Base-by-base conservation (phyloP, 805 yeast genomes). In the Candida khao-thaluensis region DNA sequence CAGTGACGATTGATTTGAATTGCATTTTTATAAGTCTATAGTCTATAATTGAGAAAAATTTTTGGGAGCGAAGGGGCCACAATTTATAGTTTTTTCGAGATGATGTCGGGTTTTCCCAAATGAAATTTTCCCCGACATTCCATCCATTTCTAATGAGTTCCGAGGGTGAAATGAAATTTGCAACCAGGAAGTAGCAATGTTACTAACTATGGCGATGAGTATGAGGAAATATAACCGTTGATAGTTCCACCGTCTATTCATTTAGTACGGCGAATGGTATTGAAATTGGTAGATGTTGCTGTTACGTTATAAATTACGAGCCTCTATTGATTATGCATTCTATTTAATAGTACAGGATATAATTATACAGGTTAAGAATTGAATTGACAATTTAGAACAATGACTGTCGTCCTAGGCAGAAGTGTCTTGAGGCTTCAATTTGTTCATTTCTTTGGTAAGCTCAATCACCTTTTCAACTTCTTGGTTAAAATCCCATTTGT, bases 1-100 rank as follows among this genome's bases (percentile, higher is more conserved):
- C 77, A 65, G 80, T 71, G 65, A 79, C 66, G 62, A 82, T 70
- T 65, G 77, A 66, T 61, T 76, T 73, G 82, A 81, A 79, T 79
- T 83, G 87, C 89, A 83, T 83, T 75, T 43, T 65, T 44, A 18
- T 36, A 17, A 30, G 30, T 30, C 35, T 37, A 30, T 31, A 17
- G 26, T 26, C 23, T 36, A 35, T n/a, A 33, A 38, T 20, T 30
- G 22, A 29, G 31, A 33, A 37, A 37, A 4, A 20, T 37, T 37
- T 30, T 16, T 17, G 20, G 41, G 36, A 24, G 36, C 24, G 30
- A 28, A 22, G 26, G 20, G 24, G 17, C 17, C 28, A 24, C 22
- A 24, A 33, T 26, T 20, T 26, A 35, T 35, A 26, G 28, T 35
- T 35, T 26, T 35, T 26, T 20, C 35, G 26, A 22, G 35, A 11